These are phyloP conservation scores for Fusarium xylarioides DNA, from an alignment of 2,329 filamentous ascomycete genomes.

Conservation along the genomic window DNA sequence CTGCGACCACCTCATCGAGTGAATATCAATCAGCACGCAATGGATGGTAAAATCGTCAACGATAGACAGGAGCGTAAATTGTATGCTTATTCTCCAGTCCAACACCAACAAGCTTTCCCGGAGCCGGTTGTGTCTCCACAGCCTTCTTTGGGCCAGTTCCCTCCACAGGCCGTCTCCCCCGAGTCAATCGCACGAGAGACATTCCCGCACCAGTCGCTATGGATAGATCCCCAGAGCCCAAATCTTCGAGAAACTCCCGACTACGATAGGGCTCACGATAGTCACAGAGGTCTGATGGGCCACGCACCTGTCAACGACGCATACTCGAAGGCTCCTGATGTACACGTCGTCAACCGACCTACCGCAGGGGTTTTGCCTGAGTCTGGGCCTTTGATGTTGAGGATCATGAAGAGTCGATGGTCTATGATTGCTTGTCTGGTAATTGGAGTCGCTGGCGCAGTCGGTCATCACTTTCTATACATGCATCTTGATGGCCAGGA, in stretches of 20 bases:
- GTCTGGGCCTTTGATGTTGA: not conserved
- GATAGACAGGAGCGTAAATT: not conserved
- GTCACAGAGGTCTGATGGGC: not conserved
- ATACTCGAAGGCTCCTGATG: not conserved
- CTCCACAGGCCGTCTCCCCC: slow-evolving; percentile 1
- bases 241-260: slow-evolving; percentile 5
- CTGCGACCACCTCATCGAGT: not conserved
- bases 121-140: slow-evolving; percentile 8
- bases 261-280: slow-evolving; percentile 14
- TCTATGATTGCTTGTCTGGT: slow-evolving; percentile 22
- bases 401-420: slow-evolving; percentile 20
- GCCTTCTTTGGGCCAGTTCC: not conserved
- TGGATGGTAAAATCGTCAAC: slow-evolving; percentile 1
- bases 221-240: slow-evolving; percentile 21
- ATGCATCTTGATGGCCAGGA: not conserved
- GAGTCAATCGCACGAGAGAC: not conserved
- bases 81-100: not conserved
- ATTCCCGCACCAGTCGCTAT: not conserved
- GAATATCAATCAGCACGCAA: not conserved
- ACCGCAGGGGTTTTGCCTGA: not conserved
- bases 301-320: not conserved
- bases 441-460: slow-evolving; percentile 2
- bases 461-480: slow-evolving; percentile 18
- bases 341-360: not conserved
- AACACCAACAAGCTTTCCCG: not conserved